Percentiles rank a stretch among this genome's conserved stretches.
Conservation (phyloP, 768 basidiomycete genomes). For the Mycena haematopus region DNA sequence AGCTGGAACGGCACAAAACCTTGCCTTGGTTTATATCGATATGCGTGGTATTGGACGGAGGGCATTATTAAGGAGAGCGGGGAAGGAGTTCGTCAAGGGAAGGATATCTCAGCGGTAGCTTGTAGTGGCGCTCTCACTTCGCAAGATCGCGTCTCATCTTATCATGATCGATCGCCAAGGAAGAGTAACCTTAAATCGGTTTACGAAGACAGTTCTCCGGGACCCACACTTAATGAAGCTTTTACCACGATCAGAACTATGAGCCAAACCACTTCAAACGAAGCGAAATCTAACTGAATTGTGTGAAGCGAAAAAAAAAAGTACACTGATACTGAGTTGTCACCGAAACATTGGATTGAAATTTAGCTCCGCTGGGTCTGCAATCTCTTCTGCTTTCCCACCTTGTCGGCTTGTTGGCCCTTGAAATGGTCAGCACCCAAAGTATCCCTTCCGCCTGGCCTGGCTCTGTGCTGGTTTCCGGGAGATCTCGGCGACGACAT, state of each 20-base stretch:
- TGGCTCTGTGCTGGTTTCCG: not conserved
- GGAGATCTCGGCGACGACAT: not conserved
- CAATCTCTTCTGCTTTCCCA: not conserved
- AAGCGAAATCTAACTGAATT: not conserved
- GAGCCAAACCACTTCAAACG: not conserved
- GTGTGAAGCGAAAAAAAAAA: too few relatives aligned
- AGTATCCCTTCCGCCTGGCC: not conserved
- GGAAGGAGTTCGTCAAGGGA: conserved; percentile 54
- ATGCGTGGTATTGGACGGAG: conserved; percentile 73
- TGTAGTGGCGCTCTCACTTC: too few relatives aligned
- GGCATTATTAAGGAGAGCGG: conserved; percentile 69
- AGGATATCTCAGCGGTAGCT: not conserved
- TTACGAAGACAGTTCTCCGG: too few relatives aligned
- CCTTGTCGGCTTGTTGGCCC: not conserved
- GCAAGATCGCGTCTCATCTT: too few relatives aligned
- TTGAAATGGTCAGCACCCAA: not conserved
- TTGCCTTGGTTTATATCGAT: conserved; percentile 80
- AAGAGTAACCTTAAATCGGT: too few relatives aligned
- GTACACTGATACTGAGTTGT: not conserved
- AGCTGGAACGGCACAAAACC: conserved; percentile 72
- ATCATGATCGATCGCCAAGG: too few relatives aligned
- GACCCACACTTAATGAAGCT: too few relatives aligned
- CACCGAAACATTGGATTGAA: not conserved
- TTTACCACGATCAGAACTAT: too few relatives aligned
- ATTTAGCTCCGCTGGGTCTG: not conserved